Evolutionary conservation across 2,329 filamentous ascomycete species (phyloP), one percentile per base, ranked within the genome.

Genomic region (Lachnellula cervina): DNA sequence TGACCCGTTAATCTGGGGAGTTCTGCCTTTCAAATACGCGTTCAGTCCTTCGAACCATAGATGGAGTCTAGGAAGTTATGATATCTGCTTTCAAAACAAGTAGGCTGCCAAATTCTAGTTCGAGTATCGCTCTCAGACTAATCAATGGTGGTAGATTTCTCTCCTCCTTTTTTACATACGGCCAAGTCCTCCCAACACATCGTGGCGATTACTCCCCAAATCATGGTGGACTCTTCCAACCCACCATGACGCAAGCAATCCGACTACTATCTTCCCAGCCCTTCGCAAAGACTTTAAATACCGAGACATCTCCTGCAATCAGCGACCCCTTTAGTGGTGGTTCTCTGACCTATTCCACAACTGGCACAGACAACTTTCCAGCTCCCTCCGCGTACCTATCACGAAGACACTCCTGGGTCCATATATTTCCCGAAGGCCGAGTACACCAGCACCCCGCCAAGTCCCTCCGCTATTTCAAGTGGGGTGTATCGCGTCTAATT

Each of bases 391-490:
- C 84, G 48, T 92, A 88, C 69, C 71, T 82, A 2, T 79, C 74
- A 60, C 86, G 90, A 65, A 83, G 83, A 46, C 81, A 89, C 70
- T 83, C 84, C 45, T 99, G 94, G 94, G 77, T 99, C 4, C 94
- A 99, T 72, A 87, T 97, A 53, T 97, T 97, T 71, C 94, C 94
- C 13, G 94, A 99, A 73, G 94, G 91, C 48, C 90, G 89, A 71
- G 90, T 96, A 46, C 92, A 97, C 72, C 94, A 99, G 74, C 86
- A 90, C 62, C 81, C 87, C 1, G 77, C 84, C 43, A 84, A 85
- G 65, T 83, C 86, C 7, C 86, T 97, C 78, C 88, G 94, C 32
- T 99, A 99, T 74, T 97, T 97, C 82, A 97, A 96, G 76, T 99
- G 94, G 94, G 94, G 94, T 1, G 80, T 97, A 1, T 90, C 93